Conservation (phyloP, 345 rosid species). For the Citrus inodora region DNA sequence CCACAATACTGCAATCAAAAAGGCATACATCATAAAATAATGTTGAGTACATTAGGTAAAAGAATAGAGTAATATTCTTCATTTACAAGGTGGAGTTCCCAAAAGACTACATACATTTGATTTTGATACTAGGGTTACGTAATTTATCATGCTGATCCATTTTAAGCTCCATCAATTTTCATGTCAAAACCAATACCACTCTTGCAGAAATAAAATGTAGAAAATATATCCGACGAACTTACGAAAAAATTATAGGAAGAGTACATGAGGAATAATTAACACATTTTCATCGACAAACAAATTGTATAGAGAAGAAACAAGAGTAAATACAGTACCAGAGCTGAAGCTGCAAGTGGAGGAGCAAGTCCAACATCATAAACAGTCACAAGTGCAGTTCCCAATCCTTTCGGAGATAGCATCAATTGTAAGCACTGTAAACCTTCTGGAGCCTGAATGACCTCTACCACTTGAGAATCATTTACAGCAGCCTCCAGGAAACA, state of each 20-base stretch:
- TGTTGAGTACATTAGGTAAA: background rate
- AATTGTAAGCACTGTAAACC: slow-evolving; percentile 74
- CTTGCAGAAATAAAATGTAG: background rate
- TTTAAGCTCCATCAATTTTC: background rate
- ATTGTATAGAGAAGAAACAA: background rate
- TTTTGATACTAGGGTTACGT: background rate
- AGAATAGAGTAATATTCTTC: background rate
- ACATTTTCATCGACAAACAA: background rate
- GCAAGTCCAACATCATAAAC: slow-evolving; percentile 79
- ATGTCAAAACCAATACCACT: background rate
- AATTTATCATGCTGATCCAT: background rate
- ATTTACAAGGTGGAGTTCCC: background rate
- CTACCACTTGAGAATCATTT: slow-evolving; percentile 78
- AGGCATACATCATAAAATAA: background rate
- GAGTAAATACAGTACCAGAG: slow-evolving; percentile 47
- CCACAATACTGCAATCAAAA: background rate
- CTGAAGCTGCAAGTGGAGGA: slow-evolving; percentile 69
- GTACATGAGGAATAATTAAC: background rate
- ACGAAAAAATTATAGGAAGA: background rate
- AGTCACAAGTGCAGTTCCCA: slow-evolving; percentile 76
- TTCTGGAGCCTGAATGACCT: slow-evolving; percentile 63
- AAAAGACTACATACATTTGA: background rate
- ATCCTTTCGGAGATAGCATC: slow-evolving; percentile 69
- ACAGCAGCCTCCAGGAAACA: slow-evolving; percentile 78
- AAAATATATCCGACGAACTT: background rate